Evolutionary conservation across 2,329 filamentous ascomycete genomes (phyloP).

Genomic region (Colletotrichum echinochloae): DNA sequence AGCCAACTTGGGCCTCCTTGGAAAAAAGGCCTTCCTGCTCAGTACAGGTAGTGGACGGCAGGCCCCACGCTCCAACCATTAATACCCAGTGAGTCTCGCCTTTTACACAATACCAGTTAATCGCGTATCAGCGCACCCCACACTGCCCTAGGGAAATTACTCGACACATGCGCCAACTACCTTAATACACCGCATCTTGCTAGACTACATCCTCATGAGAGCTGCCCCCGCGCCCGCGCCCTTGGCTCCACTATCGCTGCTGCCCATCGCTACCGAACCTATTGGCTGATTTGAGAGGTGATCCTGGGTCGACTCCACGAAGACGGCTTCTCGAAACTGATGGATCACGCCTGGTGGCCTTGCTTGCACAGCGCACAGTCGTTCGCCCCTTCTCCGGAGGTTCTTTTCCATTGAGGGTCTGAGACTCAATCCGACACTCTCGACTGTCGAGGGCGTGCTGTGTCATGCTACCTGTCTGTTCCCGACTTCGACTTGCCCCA

Average conservation of each 20-base stretch:
- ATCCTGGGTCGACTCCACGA: slow-evolving; percentile 1
- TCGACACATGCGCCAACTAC: not conserved
- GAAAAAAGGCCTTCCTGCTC: too few relatives aligned
- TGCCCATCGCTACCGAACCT: not conserved
- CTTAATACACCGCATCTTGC: not conserved
- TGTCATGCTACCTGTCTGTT: slow-evolving; percentile 35
- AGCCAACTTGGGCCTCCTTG: too few relatives aligned
- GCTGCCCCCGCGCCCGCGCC: not conserved
- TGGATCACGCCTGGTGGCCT: not conserved
- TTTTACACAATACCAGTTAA: not conserved
- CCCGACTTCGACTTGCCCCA: slow-evolving; percentile 8
- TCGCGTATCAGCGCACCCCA: slow-evolving; percentile 6
- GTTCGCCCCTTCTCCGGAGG: not conserved
- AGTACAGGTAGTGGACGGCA: not conserved
- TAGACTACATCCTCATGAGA: not conserved
- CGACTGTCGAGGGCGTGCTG: slow-evolving; percentile 6
- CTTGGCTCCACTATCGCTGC: not conserved
- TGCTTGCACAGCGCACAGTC: not conserved
- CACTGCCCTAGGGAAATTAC: not conserved
- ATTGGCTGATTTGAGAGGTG: not conserved
- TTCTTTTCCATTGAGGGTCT: not conserved
- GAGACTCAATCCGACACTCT: slow-evolving; percentile 2
- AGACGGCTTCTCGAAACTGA: not conserved
- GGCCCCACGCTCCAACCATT: not conserved
- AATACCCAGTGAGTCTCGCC: not conserved